phyloP scores from a whole-genome alignment of 345 rosid species.

The Euphorbia peplus region DNA sequence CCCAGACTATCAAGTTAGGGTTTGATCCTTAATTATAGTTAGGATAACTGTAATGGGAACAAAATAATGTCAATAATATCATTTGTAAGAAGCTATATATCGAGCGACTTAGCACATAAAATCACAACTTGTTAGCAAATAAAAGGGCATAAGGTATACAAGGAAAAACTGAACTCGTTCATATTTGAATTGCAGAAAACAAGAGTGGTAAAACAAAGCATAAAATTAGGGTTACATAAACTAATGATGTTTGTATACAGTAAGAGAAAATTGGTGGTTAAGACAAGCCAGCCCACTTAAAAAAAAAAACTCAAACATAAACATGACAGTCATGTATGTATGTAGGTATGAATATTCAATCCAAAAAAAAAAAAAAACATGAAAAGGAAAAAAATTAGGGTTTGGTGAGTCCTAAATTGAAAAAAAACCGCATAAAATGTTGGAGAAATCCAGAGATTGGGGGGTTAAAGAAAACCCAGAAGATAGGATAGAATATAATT shows the following conservation, averaged over 20 bases:
- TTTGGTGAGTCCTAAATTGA: slow-evolving; percentile 32
- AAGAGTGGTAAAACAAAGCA: slow-evolving; percentile 18
- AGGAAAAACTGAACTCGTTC: slow-evolving; percentile 14
- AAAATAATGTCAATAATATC: slow-evolving; percentile 2
- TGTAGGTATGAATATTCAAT: too few relatives aligned
- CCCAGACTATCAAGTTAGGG: slow-evolving; percentile 20
- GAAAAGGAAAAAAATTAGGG: too few relatives aligned
- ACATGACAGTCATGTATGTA: slow-evolving; percentile 11
- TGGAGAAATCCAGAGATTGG: slow-evolving; percentile 37
- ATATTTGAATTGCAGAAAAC: slow-evolving; percentile 22
- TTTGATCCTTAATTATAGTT: slow-evolving; percentile 4
- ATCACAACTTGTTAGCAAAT: slow-evolving; percentile 33
- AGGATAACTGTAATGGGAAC: slow-evolving; percentile 6
- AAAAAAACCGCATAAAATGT: slow-evolving; percentile 33
- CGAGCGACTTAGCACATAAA: slow-evolving; percentile 43
- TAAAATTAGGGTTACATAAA: slow-evolving; percentile 45
- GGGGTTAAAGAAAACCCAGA: slow-evolving; percentile 38
- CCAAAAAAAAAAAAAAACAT: slow-evolving; percentile 18
- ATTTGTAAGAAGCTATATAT: slow-evolving; percentile 2
- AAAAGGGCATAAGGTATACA: slow-evolving; percentile 20
- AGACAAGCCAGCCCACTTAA: slow-evolving; percentile 23
- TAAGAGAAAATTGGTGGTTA: background rate
- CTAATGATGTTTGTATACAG: background rate
- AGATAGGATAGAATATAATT: slow-evolving; percentile 21
- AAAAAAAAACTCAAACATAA: slow-evolving; percentile 19